Evolutionary conservation across 768 basidiomycete species (phyloP).

Genomic region (Leccinum truebloodii): DNA sequence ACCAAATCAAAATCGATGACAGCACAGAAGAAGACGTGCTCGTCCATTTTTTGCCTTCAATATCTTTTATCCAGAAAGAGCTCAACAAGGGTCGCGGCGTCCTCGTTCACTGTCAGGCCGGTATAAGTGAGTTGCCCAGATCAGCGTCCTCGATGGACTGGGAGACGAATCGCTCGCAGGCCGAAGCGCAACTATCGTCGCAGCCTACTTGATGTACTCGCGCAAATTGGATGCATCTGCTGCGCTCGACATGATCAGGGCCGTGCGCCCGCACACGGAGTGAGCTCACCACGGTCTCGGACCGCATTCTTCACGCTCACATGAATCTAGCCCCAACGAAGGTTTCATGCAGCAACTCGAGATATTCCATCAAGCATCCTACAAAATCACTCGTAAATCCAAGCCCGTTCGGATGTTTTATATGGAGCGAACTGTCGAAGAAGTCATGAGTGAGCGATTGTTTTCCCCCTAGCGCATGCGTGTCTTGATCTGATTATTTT

Average conservation of each 20-base stretch:
- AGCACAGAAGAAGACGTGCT: slow-evolving; percentile 76
- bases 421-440: slow-evolving; percentile 69
- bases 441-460: slow-evolving; percentile 70
- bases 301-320: neutral
- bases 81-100: slow-evolving; percentile 75
- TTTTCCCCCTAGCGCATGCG: neutral
- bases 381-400: slow-evolving; percentile 63
- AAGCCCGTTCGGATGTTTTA: slow-evolving; percentile 81
- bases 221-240: slow-evolving; percentile 53
- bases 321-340: slow-evolving; percentile 69
- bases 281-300: slow-evolving; percentile 38
- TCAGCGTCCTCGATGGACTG: neutral
- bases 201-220: slow-evolving; percentile 87
- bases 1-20: slow-evolving; percentile 80
- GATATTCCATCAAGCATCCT: slow-evolving; percentile 73
- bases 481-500: slow-evolving; percentile 13
- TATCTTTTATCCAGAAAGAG: slow-evolving; percentile 81
- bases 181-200: slow-evolving; percentile 81
- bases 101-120: slow-evolving; percentile 89
- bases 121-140: slow-evolving; percentile 63
- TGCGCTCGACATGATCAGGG: slow-evolving; percentile 69
- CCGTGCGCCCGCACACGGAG: slow-evolving; percentile 70
- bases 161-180: slow-evolving; percentile 42
- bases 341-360: slow-evolving; percentile 82
- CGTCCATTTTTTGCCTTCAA: slow-evolving; percentile 72